phyloP scores from a whole-genome alignment of 2,329 filamentous ascomycete species.

The Fusarium staphyleae region DNA sequence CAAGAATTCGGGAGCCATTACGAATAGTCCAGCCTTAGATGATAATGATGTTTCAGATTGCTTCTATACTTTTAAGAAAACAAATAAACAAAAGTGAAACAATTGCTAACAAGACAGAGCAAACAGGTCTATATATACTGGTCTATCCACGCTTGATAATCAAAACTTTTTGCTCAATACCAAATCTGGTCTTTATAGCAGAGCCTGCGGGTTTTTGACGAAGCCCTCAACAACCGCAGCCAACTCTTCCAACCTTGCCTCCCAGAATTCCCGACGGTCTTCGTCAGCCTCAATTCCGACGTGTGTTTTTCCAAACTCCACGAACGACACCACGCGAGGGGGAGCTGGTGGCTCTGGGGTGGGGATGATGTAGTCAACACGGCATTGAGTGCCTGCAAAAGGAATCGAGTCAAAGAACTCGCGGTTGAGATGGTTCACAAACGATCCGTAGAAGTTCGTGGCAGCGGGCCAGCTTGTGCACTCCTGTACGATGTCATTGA shows the following conservation, averaged over 20 bases:
- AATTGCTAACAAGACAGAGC: too few relatives aligned
- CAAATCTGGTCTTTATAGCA: constrained; percentile 7
- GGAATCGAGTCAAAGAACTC: constrained; percentile 42
- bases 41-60: too few relatives aligned
- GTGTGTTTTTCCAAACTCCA: constrained; percentile 33
- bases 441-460: constrained; percentile 36
- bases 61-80: too few relatives aligned
- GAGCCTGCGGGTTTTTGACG: constrained; percentile 14
- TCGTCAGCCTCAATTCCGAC: constrained; percentile 42
- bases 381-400: constrained; percentile 38
- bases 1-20: too few relatives aligned
- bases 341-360: constrained; percentile 38
- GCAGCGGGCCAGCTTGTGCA: constrained; percentile 33
- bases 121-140: too few relatives aligned
- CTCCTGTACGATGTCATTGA: constrained; percentile 27
- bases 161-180: too few relatives aligned
- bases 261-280: constrained; percentile 40
- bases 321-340: constrained; percentile 38
- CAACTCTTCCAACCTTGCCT: constrained; percentile 36
- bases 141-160: too few relatives aligned
- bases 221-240: constrained; percentile 31
- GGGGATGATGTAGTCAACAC: constrained; percentile 40
- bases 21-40: too few relatives aligned
- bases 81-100: too few relatives aligned
- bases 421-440: constrained; percentile 42